Percentiles rank a stretch among this genome's conserved stretches.
phyloP scores from a whole-genome alignment of 768 basidiomycete species.

The Phylloporus scabripes region DNA sequence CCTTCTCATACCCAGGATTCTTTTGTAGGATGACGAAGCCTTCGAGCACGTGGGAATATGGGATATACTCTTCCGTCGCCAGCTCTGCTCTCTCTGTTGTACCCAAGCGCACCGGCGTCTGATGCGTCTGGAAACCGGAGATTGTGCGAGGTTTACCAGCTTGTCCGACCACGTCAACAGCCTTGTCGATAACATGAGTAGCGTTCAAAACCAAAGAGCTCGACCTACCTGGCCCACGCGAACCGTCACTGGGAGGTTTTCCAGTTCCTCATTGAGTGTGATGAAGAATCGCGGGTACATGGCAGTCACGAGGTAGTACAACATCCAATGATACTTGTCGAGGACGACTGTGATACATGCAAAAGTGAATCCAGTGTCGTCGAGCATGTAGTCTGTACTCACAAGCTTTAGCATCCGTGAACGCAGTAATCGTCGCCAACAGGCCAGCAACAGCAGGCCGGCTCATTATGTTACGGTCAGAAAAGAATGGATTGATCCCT shows the following conservation, averaged over 20 bases:
- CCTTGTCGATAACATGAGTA: constrained; percentile 38
- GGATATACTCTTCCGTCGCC: constrained; percentile 94
- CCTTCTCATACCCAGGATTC: constrained; percentile 85
- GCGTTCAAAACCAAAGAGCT: not conserved
- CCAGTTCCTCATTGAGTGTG: constrained; percentile 88
- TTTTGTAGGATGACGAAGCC: constrained; percentile 90
- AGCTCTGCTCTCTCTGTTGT: constrained; percentile 93
- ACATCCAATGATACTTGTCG: constrained; percentile 97
- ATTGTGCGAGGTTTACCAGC: constrained; percentile 96
- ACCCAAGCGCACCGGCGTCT: constrained; percentile 91
- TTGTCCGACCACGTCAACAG: constrained; percentile 95
- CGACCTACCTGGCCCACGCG: constrained; percentile 80
- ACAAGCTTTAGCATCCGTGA: constrained; percentile 93
- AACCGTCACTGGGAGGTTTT: constrained; percentile 82
- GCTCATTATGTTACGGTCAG: constrained; percentile 85
- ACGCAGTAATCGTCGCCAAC: constrained; percentile 81
- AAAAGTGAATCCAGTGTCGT: constrained; percentile 1
- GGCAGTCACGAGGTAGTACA: constrained; percentile 90
- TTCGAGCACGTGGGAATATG: constrained; percentile 85
- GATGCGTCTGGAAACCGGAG: constrained; percentile 97
- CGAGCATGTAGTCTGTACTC: constrained; percentile 28
- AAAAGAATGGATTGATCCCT: constrained; percentile 94
- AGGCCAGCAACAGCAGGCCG: constrained; percentile 86
- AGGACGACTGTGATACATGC: constrained; percentile 63
- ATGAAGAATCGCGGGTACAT: constrained; percentile 99